Conservation (phyloP, 768 basidiomycete genomes). For the Multifurca ochricompacta region DNA sequence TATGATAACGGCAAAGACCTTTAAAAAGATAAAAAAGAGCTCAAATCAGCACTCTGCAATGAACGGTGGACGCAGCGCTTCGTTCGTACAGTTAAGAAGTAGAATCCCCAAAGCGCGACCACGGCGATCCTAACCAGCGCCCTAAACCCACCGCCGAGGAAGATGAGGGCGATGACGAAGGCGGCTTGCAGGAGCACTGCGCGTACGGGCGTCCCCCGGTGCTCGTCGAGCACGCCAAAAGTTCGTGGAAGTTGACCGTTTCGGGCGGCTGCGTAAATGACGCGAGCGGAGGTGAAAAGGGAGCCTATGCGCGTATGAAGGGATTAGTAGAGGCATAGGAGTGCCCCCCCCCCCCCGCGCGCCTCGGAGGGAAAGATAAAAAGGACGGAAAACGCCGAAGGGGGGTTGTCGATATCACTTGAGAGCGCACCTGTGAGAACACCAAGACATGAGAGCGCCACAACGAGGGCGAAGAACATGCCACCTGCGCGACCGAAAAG, state of each 20-base stretch:
- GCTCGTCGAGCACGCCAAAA: not conserved
- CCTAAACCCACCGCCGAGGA: slow-evolving; percentile 5
- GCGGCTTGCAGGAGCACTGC: not conserved
- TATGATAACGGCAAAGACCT: slow-evolving; percentile 4
- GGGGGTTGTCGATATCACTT: not conserved
- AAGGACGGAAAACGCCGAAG: not conserved
- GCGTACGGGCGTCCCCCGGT: not conserved
- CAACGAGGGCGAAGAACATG: slow-evolving; percentile 1
- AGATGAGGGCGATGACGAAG: not conserved
- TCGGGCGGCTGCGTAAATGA: slow-evolving; percentile 5
- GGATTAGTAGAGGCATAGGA: too few relatives aligned
- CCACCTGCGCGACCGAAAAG: slow-evolving; percentile 9
- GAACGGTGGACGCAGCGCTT: too few relatives aligned
- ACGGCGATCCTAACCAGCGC: slow-evolving; percentile 2
- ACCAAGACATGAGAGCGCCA: slow-evolving; percentile 1
- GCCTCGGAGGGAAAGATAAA: not conserved
- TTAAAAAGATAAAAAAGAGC: too few relatives aligned
- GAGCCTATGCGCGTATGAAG: not conserved
- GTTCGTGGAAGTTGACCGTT: not conserved
- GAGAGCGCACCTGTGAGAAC: not conserved
- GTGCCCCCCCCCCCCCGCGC: too few relatives aligned
- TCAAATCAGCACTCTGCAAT: not conserved
- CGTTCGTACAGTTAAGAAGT: slow-evolving; percentile 2
- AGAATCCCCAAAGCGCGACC: slow-evolving; percentile 6
- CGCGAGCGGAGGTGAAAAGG: slow-evolving; percentile 4